Conservation (phyloP, 2,329 filamentous ascomycete genomes). For the Colletotrichum abscissum region DNA sequence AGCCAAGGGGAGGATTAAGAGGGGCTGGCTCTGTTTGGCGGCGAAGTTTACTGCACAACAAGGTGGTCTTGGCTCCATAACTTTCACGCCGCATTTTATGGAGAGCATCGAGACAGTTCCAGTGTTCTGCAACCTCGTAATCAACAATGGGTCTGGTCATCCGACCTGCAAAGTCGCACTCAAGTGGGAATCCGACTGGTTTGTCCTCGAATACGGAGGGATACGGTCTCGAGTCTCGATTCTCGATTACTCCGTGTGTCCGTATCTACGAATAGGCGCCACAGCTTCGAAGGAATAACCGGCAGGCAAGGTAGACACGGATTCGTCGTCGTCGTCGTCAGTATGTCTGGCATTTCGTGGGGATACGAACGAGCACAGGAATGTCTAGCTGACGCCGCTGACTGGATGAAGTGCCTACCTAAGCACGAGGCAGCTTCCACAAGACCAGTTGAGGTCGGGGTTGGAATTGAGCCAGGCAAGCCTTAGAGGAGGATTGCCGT, state of each 20-base stretch:
- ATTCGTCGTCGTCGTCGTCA: slow-evolving; percentile 16
- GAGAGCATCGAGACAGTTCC: slow-evolving; percentile 20
- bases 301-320: slow-evolving; percentile 1
- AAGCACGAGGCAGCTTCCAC: background rate
- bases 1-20: background rate
- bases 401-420: slow-evolving; percentile 7
- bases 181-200: slow-evolving; percentile 18
- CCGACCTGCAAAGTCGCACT: slow-evolving; percentile 20
- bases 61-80: slow-evolving; percentile 7
- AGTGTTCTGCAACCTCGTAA: slow-evolving; percentile 35
- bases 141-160: slow-evolving; percentile 30
- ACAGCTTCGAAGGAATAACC: background rate
- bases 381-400: slow-evolving; percentile 20
- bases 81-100: slow-evolving; percentile 20
- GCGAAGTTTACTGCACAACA: slow-evolving; percentile 19
- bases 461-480: background rate
- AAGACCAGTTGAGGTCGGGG: background rate
- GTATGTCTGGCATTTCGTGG: slow-evolving; percentile 1
- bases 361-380: slow-evolving; percentile 21
- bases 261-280: background rate
- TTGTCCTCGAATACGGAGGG: background rate
- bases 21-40: slow-evolving; percentile 18
- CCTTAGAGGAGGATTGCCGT: background rate
- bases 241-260: too few relatives aligned
- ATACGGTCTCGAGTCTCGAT: background rate